Evolutionary conservation across 495 filamentous ascomycete species (phyloP).

Genomic region (Baudoinia panamericana): DNA sequence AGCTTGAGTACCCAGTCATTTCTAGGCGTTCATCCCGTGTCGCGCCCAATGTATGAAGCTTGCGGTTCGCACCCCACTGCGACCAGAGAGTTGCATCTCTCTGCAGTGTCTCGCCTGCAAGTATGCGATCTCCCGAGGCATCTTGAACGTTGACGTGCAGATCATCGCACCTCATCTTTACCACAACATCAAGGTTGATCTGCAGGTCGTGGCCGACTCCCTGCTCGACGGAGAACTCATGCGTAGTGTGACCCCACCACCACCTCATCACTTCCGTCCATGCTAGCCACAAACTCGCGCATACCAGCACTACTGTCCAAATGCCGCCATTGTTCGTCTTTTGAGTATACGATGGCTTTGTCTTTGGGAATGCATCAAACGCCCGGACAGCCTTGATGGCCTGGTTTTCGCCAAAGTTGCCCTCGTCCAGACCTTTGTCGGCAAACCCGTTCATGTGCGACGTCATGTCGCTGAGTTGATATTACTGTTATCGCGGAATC

Average conservation of each 20-base stretch:
- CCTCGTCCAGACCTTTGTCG: slow-evolving; percentile 58
- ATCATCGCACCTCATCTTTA: slow-evolving; percentile 79
- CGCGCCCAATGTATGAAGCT: slow-evolving; percentile 54
- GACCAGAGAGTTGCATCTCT: slow-evolving; percentile 67
- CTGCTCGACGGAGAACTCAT: slow-evolving; percentile 91
- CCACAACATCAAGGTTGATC: slow-evolving; percentile 88
- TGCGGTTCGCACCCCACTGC: slow-evolving; percentile 50
- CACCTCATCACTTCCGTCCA: slow-evolving; percentile 66
- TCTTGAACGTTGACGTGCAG: slow-evolving; percentile 97
- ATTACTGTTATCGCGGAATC: slow-evolving; percentile 1
- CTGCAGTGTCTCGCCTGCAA: slow-evolving; percentile 61
- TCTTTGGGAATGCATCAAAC: slow-evolving; percentile 98
- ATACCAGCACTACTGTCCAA: slow-evolving; percentile 74
- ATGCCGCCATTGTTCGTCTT: slow-evolving; percentile 73
- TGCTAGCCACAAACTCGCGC: slow-evolving; percentile 58
- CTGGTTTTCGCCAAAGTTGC: slow-evolving; percentile 58
- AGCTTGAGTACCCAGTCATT: slow-evolving; percentile 7
- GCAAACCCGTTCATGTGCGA: slow-evolving; percentile 55
- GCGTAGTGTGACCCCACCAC: slow-evolving; percentile 68
- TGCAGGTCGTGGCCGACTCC: slow-evolving; percentile 74
- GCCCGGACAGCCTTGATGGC: slow-evolving; percentile 54
- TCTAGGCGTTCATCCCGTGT: slow-evolving; percentile 25
- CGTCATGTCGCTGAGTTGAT: neutral
- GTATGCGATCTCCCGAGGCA: slow-evolving; percentile 77
- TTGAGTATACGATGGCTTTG: slow-evolving; percentile 81